Evolutionary conservation across 495 filamentous ascomycete genomes (phyloP).

Genomic region (Penicillium roqueforti): DNA sequence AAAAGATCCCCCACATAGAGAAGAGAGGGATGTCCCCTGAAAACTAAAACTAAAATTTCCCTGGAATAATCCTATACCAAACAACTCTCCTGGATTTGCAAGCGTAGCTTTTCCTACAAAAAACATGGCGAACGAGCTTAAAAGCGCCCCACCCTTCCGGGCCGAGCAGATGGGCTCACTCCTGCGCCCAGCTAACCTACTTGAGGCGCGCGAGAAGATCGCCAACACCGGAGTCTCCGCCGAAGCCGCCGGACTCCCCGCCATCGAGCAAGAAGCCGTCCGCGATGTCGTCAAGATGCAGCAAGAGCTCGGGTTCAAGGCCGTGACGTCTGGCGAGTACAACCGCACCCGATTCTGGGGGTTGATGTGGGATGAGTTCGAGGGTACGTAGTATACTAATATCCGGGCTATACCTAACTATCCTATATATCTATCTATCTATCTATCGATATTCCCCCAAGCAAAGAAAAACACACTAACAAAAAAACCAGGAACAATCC

Average conservation of each 20-base stretch:
- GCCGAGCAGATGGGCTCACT: slow-evolving; percentile 72
- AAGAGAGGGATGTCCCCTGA: neutral
- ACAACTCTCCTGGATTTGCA: neutral
- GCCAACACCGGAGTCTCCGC: slow-evolving; percentile 44
- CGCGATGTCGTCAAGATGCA: slow-evolving; percentile 58
- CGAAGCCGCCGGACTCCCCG: slow-evolving; percentile 33
- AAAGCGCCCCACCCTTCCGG: slow-evolving; percentile 55
- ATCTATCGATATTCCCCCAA: no score
- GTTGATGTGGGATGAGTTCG: slow-evolving; percentile 63
- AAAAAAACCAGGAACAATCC: slow-evolving; percentile 29
- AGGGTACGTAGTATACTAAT: slow-evolving; percentile 40
- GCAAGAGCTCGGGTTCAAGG: slow-evolving; percentile 56
- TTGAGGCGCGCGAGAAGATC: slow-evolving; percentile 49
- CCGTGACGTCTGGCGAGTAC: slow-evolving; percentile 66
- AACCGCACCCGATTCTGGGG: slow-evolving; percentile 50
- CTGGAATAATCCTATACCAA: neutral
- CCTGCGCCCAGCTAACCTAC: slow-evolving; percentile 57
- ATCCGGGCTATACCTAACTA: slow-evolving; percentile 18
- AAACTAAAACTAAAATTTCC: neutral
- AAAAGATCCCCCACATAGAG: neutral
- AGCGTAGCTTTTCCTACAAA: neutral
- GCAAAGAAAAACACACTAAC: neutral
- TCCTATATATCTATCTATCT: no score
- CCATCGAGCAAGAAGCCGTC: slow-evolving; percentile 56
- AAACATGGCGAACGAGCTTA: slow-evolving; percentile 21